A percentile compares a stretch with the other conserved stretches of the same genome.
phyloP scores from a whole-genome alignment of 345 rosid genomes.

The Citrus inodora region DNA sequence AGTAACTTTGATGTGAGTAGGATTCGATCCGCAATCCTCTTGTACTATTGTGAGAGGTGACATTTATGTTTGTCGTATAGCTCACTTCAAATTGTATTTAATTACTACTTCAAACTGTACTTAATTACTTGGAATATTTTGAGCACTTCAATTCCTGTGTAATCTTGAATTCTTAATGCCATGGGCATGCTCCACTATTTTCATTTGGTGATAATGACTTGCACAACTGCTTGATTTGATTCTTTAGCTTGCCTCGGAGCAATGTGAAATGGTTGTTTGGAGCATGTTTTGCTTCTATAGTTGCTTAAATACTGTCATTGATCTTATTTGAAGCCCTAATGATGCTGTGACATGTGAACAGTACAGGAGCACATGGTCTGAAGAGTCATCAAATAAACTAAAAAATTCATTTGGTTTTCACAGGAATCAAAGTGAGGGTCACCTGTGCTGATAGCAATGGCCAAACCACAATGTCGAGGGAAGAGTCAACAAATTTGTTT shows the following conservation, averaged over 20 bases:
- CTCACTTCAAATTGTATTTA: neutral
- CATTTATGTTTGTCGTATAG: neutral
- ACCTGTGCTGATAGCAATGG: constrained; percentile 60
- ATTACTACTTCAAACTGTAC: no score
- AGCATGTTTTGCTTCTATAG: neutral
- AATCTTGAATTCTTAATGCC: neutral
- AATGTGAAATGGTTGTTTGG: neutral
- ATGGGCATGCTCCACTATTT: neutral
- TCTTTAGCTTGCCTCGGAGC: neutral
- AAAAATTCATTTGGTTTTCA: neutral
- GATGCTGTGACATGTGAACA: no score
- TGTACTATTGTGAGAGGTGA: neutral
- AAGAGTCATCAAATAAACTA: neutral
- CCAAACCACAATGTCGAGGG: constrained; percentile 54
- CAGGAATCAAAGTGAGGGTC: constrained; percentile 62
- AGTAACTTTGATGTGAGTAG: neutral
- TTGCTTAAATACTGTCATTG: neutral
- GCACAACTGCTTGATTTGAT: neutral
- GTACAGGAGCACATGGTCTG: neutral
- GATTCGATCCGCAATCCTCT: neutral
- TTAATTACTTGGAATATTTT: neutral
- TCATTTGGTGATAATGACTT: neutral
- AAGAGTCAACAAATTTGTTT: constrained; percentile 66
- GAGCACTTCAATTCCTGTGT: neutral
- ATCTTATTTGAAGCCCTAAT: neutral